Conservation (phyloP, 176 grass and related monocot genomes). For the Avena insularis region DNA sequence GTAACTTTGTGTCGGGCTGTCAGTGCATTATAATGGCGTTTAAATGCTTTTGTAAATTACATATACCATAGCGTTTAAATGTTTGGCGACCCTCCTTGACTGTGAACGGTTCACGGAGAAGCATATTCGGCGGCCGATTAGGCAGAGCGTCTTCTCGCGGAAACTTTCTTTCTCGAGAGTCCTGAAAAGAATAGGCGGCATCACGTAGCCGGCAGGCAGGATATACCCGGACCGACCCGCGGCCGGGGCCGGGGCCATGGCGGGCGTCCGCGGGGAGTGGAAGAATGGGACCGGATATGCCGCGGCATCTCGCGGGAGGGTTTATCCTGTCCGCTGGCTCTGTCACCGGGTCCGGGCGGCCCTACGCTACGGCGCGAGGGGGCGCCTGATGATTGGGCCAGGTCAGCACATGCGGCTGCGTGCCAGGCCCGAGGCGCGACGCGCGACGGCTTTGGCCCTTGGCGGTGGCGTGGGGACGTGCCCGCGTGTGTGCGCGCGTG, state of each 20-base stretch:
- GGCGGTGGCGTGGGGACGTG: conserved; percentile 34
- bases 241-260: neutral
- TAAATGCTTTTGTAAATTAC: too few species aligned
- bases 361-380: neutral
- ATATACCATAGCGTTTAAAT: too few species aligned
- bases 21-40: too few species aligned
- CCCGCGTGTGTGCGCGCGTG: too few species aligned
- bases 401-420: conserved; percentile 38
- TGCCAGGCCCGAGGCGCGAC: neutral
- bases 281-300: too few species aligned
- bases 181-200: neutral
- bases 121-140: conserved; percentile 21
- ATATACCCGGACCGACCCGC: neutral
- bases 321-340: conserved; percentile 9
- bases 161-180: conserved; percentile 5
- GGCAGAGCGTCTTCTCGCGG: neutral
- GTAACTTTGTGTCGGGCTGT: too few species aligned
- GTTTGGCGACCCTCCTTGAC: neutral
- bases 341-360: neutral
- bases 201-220: neutral
- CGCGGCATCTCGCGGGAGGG: neutral
- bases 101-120: neutral
- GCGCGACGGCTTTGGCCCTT: conserved; percentile 37
- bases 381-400: conserved; percentile 16
- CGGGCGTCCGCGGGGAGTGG: neutral